These are phyloP conservation scores for Candida chauliodis DNA, from an alignment of 805 yeast species.

Conservation along the genomic window DNA sequence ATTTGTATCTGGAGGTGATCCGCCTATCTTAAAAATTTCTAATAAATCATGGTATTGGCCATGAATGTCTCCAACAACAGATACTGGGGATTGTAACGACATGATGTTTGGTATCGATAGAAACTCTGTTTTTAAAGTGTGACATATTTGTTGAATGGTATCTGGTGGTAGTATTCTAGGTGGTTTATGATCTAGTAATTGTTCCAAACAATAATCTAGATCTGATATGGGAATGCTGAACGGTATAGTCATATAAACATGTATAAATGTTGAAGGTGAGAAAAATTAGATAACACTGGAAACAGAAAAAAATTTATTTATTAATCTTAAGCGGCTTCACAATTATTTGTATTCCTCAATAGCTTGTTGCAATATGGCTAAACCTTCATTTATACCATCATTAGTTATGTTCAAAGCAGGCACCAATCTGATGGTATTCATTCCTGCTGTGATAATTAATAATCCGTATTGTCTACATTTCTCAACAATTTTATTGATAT, in stretches of 20 bases:
- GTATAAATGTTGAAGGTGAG: background rate
- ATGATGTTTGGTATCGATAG: constrained; percentile 84
- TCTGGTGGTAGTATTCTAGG: constrained; percentile 41
- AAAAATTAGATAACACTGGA: background rate
- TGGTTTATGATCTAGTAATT: constrained; percentile 38
- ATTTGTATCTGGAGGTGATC: constrained; percentile 88
- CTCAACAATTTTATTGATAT: constrained; percentile 61
- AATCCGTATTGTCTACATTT: constrained; percentile 78
- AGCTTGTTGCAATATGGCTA: constrained; percentile 53
- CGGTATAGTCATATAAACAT: constrained; percentile 26
- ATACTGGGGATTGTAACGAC: constrained; percentile 78
- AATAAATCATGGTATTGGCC: constrained; percentile 94
- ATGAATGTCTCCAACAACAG: constrained; percentile 96
- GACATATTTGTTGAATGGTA: constrained; percentile 50
- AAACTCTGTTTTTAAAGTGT: constrained; percentile 76
- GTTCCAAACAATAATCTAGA: constrained; percentile 41
- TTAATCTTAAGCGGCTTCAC: too few species aligned
- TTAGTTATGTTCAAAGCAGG: constrained; percentile 87
- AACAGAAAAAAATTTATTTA: background rate
- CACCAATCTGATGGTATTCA: constrained; percentile 83
- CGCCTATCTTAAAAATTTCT: constrained; percentile 92
- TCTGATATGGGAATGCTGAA: constrained; percentile 32
- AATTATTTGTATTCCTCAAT: constrained; percentile 3
- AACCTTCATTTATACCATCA: constrained; percentile 65
- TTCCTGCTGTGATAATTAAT: constrained; percentile 86